Percentiles rank a stretch among this genome's conserved stretches.
Evolutionary conservation across 2,329 filamentous ascomycete genomes (phyloP).

Genomic region (Conoideocrella luteorostrata): DNA sequence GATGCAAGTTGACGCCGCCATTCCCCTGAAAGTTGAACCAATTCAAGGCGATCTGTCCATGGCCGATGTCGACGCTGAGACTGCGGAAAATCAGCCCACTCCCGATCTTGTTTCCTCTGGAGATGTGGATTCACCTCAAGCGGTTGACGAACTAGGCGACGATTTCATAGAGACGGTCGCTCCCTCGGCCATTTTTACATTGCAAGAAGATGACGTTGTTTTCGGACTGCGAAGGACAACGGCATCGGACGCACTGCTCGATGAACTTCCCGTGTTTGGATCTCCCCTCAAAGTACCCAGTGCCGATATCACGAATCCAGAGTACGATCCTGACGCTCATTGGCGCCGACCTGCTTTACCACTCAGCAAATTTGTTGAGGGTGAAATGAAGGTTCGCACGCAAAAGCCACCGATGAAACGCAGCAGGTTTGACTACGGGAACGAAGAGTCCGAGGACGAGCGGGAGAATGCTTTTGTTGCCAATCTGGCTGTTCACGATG

Average conservation of each 20-base stretch:
- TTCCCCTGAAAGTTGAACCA: conserved; percentile 34
- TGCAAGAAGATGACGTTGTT: conserved; percentile 75
- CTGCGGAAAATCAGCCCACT: conserved; percentile 44
- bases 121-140: conserved; percentile 51
- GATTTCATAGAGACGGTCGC: conserved; percentile 46
- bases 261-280: conserved; percentile 75
- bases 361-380: conserved; percentile 79
- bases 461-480: conserved; percentile 49
- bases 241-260: conserved; percentile 67
- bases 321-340: conserved; percentile 59
- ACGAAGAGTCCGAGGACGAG: conserved; percentile 63
- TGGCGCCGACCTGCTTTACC: conserved; percentile 76
- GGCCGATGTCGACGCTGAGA: conserved; percentile 27
- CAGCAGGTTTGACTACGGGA: conserved; percentile 74
- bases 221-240: conserved; percentile 71
- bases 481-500: conserved; percentile 39
- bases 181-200: conserved; percentile 74
- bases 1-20: conserved; percentile 60
- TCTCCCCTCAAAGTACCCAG: conserved; percentile 54
- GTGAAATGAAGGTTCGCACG: conserved; percentile 65
- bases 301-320: conserved; percentile 49
- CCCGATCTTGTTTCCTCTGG: conserved; percentile 62
- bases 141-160: conserved; percentile 31
- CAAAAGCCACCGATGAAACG: conserved; percentile 64
- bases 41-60: conserved; percentile 23